Base-by-base conservation (phyloP, 2,329 filamentous ascomycete genomes). In the Sporothrix pallida region DNA sequence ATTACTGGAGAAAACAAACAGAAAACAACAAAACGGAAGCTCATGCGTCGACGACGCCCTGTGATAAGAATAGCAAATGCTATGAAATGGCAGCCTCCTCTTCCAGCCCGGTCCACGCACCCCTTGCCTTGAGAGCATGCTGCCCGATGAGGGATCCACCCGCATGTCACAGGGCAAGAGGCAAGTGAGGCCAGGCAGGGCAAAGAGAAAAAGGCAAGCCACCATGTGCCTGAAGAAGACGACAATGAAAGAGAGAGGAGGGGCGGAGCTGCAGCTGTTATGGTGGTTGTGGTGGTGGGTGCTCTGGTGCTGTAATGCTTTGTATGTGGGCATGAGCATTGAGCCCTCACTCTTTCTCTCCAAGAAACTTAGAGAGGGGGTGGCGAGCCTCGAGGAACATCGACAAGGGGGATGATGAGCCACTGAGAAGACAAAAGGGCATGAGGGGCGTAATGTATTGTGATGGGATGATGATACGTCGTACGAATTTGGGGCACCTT, bases 151-250 rank as follows among this genome's bases (percentile, higher is more conserved):
- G 31, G 31, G 50, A 58, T 71, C 60, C 60, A 67, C 58, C 20
- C 31, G 13, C 48, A 71, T 70, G 60, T 71, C 58, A 60, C 71
- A 71, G 56, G 52, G 48, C 71, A 70, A 58, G 23, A 58, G n/a
- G 54, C 54, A 26, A 62, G 20, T 6, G 37, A 62, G 58, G 52
- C 52, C 20, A 26, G 52, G 52, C 20, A 67, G 48, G 44, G 56
- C 13, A 46, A 48, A 65, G 17, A 42, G 10, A 9, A 48, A 23
- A 46, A 67, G 60, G 68, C 71, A 71, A 72, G 72, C 69, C 74
- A 63, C 75, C 71, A 70, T 72, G 50, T 75, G 74, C 72, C 70
- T 69, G 72, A 31, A 62, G n/a, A 31, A 44, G n/a, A 23, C 12
- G 13, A 60, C 7, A 46, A 23, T 6, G 46, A 54, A 31, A 50